Percentiles rank a stretch among this genome's conserved stretches.
These are phyloP conservation scores for Typha latifolia DNA, from an alignment of 176 grass and related monocot genomes.

Conservation along the genomic window DNA sequence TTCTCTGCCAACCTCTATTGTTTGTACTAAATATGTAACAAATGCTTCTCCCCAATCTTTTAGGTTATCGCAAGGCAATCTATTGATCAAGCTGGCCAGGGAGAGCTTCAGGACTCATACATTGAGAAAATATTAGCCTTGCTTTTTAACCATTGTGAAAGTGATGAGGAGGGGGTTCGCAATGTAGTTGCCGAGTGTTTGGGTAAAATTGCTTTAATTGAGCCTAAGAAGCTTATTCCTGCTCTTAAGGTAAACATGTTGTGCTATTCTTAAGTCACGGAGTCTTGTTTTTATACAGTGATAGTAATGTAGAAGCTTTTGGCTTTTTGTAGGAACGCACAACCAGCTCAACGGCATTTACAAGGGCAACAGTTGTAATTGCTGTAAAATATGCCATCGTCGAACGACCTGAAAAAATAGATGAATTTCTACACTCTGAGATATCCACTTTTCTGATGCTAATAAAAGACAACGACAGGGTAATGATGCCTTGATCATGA, in stretches of 20 bases:
- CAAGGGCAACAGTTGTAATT: constrained; percentile 83
- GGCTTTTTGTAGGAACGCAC: constrained; percentile 47
- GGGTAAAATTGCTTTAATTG: constrained; percentile 88
- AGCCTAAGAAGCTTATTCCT: constrained; percentile 71
- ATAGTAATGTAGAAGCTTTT: background rate
- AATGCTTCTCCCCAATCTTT: constrained; percentile 2
- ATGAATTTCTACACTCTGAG: constrained; percentile 66
- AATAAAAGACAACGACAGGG: constrained; percentile 78
- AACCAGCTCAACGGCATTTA: constrained; percentile 56
- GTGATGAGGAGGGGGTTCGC: constrained; percentile 90
- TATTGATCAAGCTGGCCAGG: constrained; percentile 53
- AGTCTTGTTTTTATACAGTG: background rate
- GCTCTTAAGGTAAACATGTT: constrained; percentile 52
- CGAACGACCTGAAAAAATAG: constrained; percentile 82
- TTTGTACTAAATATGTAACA: constrained; percentile 4
- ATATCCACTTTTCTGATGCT: constrained; percentile 80
- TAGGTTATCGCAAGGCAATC: constrained; percentile 85
- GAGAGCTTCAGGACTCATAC: constrained; percentile 64
- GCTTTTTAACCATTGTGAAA: constrained; percentile 93
- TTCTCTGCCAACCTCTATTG: constrained; percentile 1
- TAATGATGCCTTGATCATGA: constrained; percentile 12
- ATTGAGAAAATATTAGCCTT: constrained; percentile 83
- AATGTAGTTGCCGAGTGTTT: constrained; percentile 92
- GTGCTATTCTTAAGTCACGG: background rate
- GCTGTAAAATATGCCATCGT: constrained; percentile 93